These are phyloP conservation scores for Eucalyptus erythrocorys DNA, from an alignment of 345 rosid species.

Conservation along the genomic window DNA sequence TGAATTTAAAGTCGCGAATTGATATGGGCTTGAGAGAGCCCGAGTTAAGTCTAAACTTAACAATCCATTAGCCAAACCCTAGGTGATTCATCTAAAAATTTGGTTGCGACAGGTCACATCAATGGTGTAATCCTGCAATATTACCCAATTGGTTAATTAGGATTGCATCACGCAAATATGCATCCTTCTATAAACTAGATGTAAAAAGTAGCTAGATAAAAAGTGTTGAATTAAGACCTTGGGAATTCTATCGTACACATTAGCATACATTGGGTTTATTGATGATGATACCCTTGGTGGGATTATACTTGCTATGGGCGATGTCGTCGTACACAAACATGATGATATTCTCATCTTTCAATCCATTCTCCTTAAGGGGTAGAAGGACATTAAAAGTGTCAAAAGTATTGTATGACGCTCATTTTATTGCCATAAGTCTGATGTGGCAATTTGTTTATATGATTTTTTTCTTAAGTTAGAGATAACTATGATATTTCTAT, in stretches of 20 bases:
- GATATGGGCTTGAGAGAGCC: no score
- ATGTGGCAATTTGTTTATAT: not conserved
- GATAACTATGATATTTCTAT: not conserved
- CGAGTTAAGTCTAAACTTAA: no score
- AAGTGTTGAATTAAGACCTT: constrained; percentile 21
- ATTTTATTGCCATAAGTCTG: not conserved
- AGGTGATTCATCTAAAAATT: no score
- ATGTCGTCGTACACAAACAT: constrained; percentile 74
- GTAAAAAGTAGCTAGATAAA: not conserved
- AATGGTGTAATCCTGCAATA: constrained; percentile 32
- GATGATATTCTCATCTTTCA: constrained; percentile 55
- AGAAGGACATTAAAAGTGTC: not conserved
- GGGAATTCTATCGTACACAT: constrained; percentile 51
- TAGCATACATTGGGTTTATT: constrained; percentile 44
- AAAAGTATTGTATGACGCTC: no score
- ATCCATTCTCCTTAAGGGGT: constrained; percentile 29
- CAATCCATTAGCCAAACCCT: no score
- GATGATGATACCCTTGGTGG: constrained; percentile 48
- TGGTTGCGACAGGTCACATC: no score
- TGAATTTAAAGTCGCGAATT: no score
- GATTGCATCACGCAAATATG: not conserved
- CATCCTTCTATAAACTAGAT: not conserved
- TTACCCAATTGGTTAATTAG: not conserved
- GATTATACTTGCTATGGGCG: constrained; percentile 23
- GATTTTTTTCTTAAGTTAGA: no score